A percentile compares a stretch with the other conserved stretches of the same genome.
Conservation (phyloP, 805 yeast genomes). For the Clavispora vitiphila region DNA sequence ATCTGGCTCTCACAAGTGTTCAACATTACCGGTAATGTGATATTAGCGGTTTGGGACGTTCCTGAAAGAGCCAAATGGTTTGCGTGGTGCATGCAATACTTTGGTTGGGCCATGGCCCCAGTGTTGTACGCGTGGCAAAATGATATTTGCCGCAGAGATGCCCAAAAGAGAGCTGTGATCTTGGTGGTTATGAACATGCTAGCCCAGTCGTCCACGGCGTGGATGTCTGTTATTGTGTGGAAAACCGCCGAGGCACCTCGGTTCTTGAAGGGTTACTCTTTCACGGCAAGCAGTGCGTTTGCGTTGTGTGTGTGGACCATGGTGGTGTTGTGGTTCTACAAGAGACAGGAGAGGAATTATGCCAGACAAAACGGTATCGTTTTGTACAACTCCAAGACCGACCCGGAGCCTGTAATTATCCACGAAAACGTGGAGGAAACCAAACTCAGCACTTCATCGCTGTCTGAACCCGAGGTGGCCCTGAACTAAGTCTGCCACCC, state of each 20-base stretch:
- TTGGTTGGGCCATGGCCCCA: constrained; percentile 61
- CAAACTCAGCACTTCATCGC: not conserved
- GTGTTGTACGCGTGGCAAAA: constrained; percentile 54
- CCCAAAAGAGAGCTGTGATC: constrained; percentile 49
- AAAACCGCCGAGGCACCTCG: constrained; percentile 57
- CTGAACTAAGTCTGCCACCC: not conserved
- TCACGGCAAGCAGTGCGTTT: constrained; percentile 44
- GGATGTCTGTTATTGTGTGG: constrained; percentile 46
- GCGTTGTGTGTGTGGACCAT: constrained; percentile 46
- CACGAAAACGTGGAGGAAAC: not conserved
- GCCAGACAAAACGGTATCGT: constrained; percentile 35
- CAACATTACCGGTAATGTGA: constrained; percentile 49
- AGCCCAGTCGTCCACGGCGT: constrained; percentile 52
- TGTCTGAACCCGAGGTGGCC: not conserved
- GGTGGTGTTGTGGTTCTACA: constrained; percentile 46
- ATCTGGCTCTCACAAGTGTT: constrained; percentile 48
- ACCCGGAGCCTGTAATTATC: constrained; percentile 13
- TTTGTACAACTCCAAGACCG: constrained; percentile 20
- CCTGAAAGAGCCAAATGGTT: constrained; percentile 58
- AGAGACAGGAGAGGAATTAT: constrained; percentile 26
- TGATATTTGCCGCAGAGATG: constrained; percentile 55
- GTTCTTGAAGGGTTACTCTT: constrained; percentile 49
- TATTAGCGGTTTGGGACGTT: constrained; percentile 58
- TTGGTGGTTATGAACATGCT: constrained; percentile 53
- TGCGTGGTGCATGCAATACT: constrained; percentile 55